Conservation (phyloP, 345 rosid genomes). For the Aquilaria sinensis region DNA sequence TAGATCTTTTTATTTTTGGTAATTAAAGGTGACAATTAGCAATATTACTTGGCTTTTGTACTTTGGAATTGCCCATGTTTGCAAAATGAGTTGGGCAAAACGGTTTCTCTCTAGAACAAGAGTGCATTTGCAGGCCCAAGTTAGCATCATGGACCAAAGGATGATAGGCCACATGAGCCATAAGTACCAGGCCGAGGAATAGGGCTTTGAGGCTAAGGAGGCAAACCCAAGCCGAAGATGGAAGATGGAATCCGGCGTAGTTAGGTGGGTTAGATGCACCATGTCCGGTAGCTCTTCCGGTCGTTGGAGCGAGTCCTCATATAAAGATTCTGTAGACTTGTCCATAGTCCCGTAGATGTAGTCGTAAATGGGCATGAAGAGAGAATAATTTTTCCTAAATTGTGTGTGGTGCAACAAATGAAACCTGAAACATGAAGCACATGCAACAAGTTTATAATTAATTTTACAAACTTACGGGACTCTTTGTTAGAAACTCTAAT, state of each 20-base stretch:
- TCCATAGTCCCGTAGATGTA: constrained; percentile 37
- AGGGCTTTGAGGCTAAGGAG: constrained; percentile 45
- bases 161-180: constrained; percentile 38
- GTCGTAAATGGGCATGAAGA: constrained; percentile 52
- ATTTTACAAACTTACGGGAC: too few relatives aligned
- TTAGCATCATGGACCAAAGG: constrained; percentile 21
- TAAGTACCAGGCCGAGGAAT: constrained; percentile 25
- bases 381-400: constrained; percentile 41
- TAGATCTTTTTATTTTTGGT: too few relatives aligned
- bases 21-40: too few relatives aligned
- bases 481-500: too few relatives aligned
- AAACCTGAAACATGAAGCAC: constrained; percentile 19
- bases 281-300: constrained; percentile 38
- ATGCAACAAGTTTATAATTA: not conserved
- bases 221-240: constrained; percentile 49
- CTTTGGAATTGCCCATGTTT: constrained; percentile 31
- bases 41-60: constrained; percentile 17
- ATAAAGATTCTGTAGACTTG: constrained; percentile 21
- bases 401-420: constrained; percentile 56
- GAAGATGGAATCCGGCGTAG: constrained; percentile 48
- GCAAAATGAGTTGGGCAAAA: constrained; percentile 25
- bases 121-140: constrained; percentile 16
- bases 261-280: constrained; percentile 53
- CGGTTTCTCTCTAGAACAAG: constrained; percentile 26
- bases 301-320: constrained; percentile 25